Conservation (phyloP, 352 stramenopile species). For the Plasmopara viticola region DNA sequence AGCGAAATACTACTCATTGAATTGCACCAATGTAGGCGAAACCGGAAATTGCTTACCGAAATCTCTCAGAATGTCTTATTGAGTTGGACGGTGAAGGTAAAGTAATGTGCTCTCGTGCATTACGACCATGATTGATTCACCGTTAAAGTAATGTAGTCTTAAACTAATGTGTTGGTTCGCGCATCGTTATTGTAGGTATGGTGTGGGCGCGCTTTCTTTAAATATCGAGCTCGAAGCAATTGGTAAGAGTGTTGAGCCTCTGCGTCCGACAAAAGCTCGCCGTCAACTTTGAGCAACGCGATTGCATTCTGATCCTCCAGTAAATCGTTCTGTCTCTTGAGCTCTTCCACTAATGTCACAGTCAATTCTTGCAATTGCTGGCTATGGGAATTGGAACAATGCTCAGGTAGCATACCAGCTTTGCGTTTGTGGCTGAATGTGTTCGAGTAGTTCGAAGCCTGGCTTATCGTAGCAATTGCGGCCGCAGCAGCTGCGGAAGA, state of each 20-base stretch:
- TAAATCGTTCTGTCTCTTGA: constrained; percentile 55
- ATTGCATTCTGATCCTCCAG: constrained; percentile 75
- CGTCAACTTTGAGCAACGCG: constrained; percentile 46
- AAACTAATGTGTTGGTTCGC: constrained; percentile 18
- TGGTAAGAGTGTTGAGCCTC: constrained; percentile 47
- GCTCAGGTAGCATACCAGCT: constrained; percentile 16
- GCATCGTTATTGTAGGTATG: constrained; percentile 10
- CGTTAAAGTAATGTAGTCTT: constrained; percentile 4
- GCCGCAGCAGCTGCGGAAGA: constrained; percentile 8
- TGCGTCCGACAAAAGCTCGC: constrained; percentile 40
- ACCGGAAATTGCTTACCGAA: no score
- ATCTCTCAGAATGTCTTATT: no score
- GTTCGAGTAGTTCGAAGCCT: constrained; percentile 5
- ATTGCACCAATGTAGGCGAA: no score
- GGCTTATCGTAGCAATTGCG: constrained; percentile 8
- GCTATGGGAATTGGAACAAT: constrained; percentile 1
- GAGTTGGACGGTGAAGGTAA: no score
- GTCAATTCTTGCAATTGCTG: constrained; percentile 29
- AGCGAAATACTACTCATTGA: no score
- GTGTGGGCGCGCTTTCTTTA: constrained; percentile 44
- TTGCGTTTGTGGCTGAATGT: constrained; percentile 13
- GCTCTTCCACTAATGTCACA: constrained; percentile 37
- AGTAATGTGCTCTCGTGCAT: no score
- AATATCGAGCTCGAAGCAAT: constrained; percentile 39
- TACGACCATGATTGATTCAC: background rate